Percentiles rank a stretch among this genome's conserved stretches.
phyloP scores from a whole-genome alignment of 495 filamentous ascomycete genomes.

The Aspergillus ellipticus region DNA sequence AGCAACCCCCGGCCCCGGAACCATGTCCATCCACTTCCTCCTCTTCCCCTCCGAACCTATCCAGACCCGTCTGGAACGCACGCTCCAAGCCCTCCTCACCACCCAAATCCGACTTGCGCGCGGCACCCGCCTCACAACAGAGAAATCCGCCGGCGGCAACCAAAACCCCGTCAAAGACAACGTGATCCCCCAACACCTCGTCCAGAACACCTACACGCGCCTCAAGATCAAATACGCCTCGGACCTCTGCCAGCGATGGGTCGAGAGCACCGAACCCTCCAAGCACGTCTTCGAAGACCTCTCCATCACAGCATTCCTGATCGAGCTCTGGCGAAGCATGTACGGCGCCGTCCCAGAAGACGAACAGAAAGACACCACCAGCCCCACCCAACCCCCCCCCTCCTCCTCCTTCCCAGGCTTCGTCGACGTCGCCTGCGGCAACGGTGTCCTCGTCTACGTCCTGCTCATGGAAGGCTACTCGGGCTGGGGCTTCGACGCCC shows the following conservation, averaged over 20 bases:
- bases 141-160: conserved; percentile 33
- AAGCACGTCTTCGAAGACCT: conserved; percentile 97
- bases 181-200: conserved; percentile 64
- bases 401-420: conserved; percentile 71
- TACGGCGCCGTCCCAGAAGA: conserved; percentile 46
- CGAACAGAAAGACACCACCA: conserved; percentile 10
- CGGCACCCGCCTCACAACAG: conserved; percentile 49
- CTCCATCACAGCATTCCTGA: conserved; percentile 85
- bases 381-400: conserved; percentile 3
- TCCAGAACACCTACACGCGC: conserved; percentile 78
- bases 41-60: conserved; percentile 27
- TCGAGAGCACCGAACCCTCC: conserved; percentile 76
- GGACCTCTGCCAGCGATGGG: conserved; percentile 65
- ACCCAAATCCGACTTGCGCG: conserved; percentile 75
- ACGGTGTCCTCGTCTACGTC: conserved; percentile 87
- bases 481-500: conserved; percentile 90
- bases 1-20: conserved; percentile 18
- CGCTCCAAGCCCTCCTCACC: conserved; percentile 63
- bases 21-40: conserved; percentile 29
- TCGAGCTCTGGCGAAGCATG: conserved; percentile 89
- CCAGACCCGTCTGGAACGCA: conserved; percentile 59
- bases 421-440: conserved; percentile 93
- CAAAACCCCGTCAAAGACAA: conserved; percentile 61
- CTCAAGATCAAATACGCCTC: conserved; percentile 75
- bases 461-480: conserved; percentile 75